Evolutionary conservation across 331 rosid species (phyloP), one percentile per base, ranked within the genome.

Genomic region (Arachis monticola): DNA sequence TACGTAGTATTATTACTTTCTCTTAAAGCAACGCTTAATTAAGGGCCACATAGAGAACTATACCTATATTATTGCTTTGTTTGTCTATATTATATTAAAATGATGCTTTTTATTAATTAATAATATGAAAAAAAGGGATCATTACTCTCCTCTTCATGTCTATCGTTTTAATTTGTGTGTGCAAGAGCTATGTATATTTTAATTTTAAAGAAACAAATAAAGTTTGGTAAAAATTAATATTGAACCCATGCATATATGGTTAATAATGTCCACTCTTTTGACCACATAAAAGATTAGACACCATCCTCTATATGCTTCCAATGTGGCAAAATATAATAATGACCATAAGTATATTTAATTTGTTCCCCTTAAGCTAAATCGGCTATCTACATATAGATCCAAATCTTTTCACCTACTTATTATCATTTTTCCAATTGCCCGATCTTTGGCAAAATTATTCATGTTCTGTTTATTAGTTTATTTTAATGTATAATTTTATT

Each of bases 21-120:
- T 63, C 53, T 57, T 78, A 80, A 47, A 77, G 83, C 48, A 67
- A 68, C 22, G 70, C 76, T 50, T 77, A 56, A 67, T 76, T 13
- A 71, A 80, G 80, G 83, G 76, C 85, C 90, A 85, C 82, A 35
- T 6, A 56, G 77, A 67, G 73, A 70, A 31, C 70, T 64, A 68
- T 27, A 63, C 44, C 57, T 27, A 51, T 46, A 4, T 75, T 38
- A 38, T 38, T 38, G 41, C 41, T 38, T 5, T 70, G 67, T 76
- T 42, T 81, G 42, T 68, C 68, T 69, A 48, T 55, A 61, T 35
- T 69, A 50, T 10, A 10, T 11, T 8, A 4, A 38, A 38, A 38
- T 38, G 5, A 38, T 38, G 4, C 41, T 38, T 38, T 48, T 9
- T 1, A 45, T 47, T 47, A 8, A 8, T 7, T 3, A 22, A 27